Base-by-base conservation (phyloP, 192 early-diverging fungal species). In the Backusella australiensis region DNA sequence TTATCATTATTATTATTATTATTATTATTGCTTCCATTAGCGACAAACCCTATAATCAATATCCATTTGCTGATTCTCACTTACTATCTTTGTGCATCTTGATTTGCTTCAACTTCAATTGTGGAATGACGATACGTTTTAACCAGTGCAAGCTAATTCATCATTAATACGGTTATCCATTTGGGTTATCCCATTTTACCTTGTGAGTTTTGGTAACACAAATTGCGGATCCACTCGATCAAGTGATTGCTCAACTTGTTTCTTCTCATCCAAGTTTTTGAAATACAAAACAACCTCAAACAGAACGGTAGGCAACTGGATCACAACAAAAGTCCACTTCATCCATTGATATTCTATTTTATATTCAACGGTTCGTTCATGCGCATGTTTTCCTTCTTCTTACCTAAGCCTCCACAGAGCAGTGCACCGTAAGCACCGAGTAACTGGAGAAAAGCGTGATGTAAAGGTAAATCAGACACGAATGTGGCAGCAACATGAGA, bases 71-170 rank as follows among this genome's bases (percentile, higher is more conserved):
- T 49, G 19, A 19, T n/a, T n/a, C 1, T 3, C 23, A 63, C 29
- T 72, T 72, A 72, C 76, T 77, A 7, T 77, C 67, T 49, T 34
- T 39, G 23, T 66, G 52, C 19, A 66, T 65, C 21, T 41, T 77
- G 59, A 77, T 72, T 35, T 72, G n/a, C 17, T 52, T 63, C 7
- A 65, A 65, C 12, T 21, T 67, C 74, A 65, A 75, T 6, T 34
- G 2, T 6, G 74, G 74, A 12, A 67, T 12, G 21, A 46, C 35
- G 19, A 34, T 67, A 5, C 42, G 29, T 34, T 49, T 63, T 63
- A 63, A 5, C 56, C 56, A 63, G 3, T 71, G 4, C 0, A 46
- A 63, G 5, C 56, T 63, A 14, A 63, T 39, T 1, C 6, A 49
- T 26, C 11, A 15, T 26, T 63, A 26, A 29, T 44, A 44, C 2